Evolutionary conservation across 495 filamentous ascomycete species (phyloP).

Genomic region (Xylaria longipes): DNA sequence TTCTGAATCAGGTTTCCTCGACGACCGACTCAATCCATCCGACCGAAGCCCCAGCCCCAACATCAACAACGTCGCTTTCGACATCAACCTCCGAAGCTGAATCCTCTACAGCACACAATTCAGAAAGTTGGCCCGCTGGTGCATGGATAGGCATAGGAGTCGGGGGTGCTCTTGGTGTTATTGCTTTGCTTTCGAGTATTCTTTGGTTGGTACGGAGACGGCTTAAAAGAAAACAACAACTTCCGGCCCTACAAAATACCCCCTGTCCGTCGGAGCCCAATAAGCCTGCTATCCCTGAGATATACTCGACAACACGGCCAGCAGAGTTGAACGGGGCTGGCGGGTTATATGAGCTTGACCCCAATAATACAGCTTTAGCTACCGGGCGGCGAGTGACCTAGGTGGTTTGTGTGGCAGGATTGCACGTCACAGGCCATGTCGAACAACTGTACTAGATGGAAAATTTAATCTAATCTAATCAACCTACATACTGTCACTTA

Average conservation of each 20-base stretch:
- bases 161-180: background rate
- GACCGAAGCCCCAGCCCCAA: background rate
- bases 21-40: background rate
- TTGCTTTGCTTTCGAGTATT: background rate
- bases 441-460: background rate
- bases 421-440: background rate
- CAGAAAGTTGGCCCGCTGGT: background rate
- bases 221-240: background rate
- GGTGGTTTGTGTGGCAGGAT: background rate
- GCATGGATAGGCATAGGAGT: background rate
- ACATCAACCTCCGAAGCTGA: background rate
- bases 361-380: no score
- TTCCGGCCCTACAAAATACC: background rate
- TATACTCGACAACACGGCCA: background rate
- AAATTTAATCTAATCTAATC: background rate
- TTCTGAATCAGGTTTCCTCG: constrained; percentile 2
- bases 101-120: background rate
- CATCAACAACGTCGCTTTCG: background rate
- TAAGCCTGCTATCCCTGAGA: background rate
- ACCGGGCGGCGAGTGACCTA: background rate
- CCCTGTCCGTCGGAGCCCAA: background rate
- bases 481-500: background rate
- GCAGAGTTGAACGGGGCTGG: background rate
- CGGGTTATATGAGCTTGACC: background rate
- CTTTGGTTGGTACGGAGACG: background rate